Percentiles rank a stretch among this genome's conserved stretches.
Conservation (phyloP, 371 early-diverging fungal genomes). For the Circinella minor region DNA sequence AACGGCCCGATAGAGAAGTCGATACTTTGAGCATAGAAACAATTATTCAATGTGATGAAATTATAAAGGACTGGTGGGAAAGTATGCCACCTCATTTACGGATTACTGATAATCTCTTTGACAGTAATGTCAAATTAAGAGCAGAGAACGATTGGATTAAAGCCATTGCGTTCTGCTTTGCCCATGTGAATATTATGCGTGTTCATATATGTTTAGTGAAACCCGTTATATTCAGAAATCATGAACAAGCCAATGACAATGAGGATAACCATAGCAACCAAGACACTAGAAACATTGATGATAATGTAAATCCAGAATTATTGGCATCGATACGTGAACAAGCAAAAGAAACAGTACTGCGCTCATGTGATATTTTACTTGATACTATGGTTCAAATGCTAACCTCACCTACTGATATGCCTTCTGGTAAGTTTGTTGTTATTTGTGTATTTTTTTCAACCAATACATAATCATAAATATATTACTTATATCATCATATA, state of each 20-base stretch:
- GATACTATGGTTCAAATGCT: background rate
- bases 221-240: too few relatives aligned
- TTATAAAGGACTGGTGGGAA: constrained; percentile 5
- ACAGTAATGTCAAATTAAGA: background rate
- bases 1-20: too few relatives aligned
- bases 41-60: background rate
- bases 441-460: background rate
- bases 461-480: too few relatives aligned
- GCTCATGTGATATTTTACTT: constrained; percentile 6
- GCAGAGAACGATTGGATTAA: background rate
- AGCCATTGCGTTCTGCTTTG: background rate
- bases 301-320: background rate
- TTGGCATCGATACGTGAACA: background rate
- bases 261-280: background rate
- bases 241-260: background rate
- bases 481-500: background rate
- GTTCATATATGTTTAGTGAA: background rate
- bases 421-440: background rate
- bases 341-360: background rate
- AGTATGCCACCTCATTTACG: background rate
- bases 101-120: background rate
- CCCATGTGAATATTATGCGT: constrained; percentile 2
- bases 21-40: background rate
- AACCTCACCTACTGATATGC: background rate
- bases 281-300: too few relatives aligned